Conservation (phyloP, 2,329 filamentous ascomycete genomes). For the Aspergillus amoenus region DNA sequence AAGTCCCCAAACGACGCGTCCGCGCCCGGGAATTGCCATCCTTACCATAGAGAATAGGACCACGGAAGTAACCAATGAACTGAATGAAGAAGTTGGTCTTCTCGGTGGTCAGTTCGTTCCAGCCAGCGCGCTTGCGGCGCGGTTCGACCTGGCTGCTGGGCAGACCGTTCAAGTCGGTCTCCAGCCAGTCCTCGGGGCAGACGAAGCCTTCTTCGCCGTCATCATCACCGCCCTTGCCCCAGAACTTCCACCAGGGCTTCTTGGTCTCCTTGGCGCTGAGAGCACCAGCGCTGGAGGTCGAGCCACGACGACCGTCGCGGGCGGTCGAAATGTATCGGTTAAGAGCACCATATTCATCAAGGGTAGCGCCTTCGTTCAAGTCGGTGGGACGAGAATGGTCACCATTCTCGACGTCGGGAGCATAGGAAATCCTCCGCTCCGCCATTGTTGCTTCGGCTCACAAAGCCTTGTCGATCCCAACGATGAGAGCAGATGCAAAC, state of each 20-base stretch:
- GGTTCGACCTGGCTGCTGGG: constrained; percentile 58
- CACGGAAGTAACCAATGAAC: constrained; percentile 73
- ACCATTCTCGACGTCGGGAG: constrained; percentile 44
- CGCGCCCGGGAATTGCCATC: constrained; percentile 4
- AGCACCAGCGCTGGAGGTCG: constrained; percentile 44
- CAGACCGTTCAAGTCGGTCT: constrained; percentile 68
- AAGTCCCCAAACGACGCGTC: background rate
- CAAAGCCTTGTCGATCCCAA: constrained; percentile 36
- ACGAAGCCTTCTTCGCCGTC: constrained; percentile 38
- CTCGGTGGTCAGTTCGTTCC: constrained; percentile 70
- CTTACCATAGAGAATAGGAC: constrained; percentile 75
- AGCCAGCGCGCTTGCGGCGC: constrained; percentile 66
- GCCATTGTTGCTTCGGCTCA: constrained; percentile 45
- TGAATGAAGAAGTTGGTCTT: constrained; percentile 74
- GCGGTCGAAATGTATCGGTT: constrained; percentile 69
- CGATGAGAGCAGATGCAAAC: constrained; percentile 37
- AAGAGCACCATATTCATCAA: constrained; percentile 65
- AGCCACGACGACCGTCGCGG: constrained; percentile 57
- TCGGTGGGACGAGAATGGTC: constrained; percentile 35
- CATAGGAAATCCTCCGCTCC: constrained; percentile 47
- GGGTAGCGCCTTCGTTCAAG: constrained; percentile 26
- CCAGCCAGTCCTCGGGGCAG: constrained; percentile 66
- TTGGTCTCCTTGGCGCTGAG: constrained; percentile 47
- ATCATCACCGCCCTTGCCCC: constrained; percentile 39
- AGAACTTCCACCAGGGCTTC: constrained; percentile 59